Evolutionary conservation across 1,284 basidiomycete genomes (phyloP), one percentile per base, ranked within the genome.

Genomic region (Leccinum insolens): DNA sequence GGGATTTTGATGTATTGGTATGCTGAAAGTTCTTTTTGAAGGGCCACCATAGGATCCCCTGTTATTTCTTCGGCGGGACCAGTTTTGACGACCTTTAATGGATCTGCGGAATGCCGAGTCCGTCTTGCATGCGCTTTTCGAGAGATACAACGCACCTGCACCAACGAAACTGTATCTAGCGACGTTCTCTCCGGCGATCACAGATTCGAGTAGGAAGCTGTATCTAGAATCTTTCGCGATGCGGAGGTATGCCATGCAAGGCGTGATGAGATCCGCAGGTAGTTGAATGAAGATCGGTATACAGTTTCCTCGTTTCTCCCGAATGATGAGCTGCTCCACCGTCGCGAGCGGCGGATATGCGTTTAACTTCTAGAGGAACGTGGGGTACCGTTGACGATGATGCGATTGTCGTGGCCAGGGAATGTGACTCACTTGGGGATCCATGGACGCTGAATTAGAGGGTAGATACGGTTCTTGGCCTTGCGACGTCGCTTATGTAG

Each of bases 121-220:
- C 11, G 22, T 9, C 17, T 46, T 61, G 20, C 37, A 14, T 39
- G 41, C 15, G 17, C 31, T 64, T 62, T 25, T 17, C 25, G 11
- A 60, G 28, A 37, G 39, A 62, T 31, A 63, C 82, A n/a, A 73
- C 89, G 76, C 75, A 95, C 95, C 94, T 77, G 95, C 90, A 64
- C 98, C 98, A 68, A 99, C 92, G 82, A 99, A 99, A 76, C 94
- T 96, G 80, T 98, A 99, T 68, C 98, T 87, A 49, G 94, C 95
- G 65, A 98, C 84, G 78, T 89, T 95, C 82, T 98, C 95, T 62
- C 96, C 97, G 34, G 89, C 93, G 25, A 95, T 86, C 59, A 99
- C 93, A 65, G 94, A 96, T 80, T 99, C 96, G 52, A 99, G 85
- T 58, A 99, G 81, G 79, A 98, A 99, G 77, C 93, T 95, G 82